Base-by-base conservation (phyloP, 2,329 filamentous ascomycete genomes). In the Madurella fahalii region DNA sequence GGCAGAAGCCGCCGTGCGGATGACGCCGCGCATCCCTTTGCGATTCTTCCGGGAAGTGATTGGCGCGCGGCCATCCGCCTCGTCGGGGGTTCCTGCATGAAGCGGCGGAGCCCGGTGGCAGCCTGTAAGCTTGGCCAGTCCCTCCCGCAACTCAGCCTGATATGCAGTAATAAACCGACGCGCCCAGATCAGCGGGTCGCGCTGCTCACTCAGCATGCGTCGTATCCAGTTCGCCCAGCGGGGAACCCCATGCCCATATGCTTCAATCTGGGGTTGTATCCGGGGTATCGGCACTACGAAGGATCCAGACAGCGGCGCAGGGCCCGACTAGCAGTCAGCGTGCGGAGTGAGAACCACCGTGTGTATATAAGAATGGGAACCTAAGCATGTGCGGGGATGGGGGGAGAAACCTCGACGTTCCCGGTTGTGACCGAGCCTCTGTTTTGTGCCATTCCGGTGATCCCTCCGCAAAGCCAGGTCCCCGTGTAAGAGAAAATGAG, bases 261-360 rank as follows among this genome's bases (percentile, higher is more conserved):
- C 43, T 43, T 45, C 53, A 61, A 60, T 60, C 49, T 60, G 54
- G 57, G 54, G 54, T 51, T 52, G 56, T 53, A 60, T 58, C 59
- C 53, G 58, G 58, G 53, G 53, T 54, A 42, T 56, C 53, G 53
- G 53, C 48, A 55, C 47, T 40, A 49, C 46, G 34, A 53, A 49
- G 52, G 47, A 53, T 42, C 25, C 52, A 25, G n/a, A 39, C 16
- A 42, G 30, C n/a, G 18, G 44, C 13, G 44, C 47, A 18, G 39
- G 49, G 45, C 34, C 47, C 40, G 46, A 31, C 34, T 34, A 31
- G 32, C 31, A 41, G 25, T 7, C 13, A 46, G 25, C 18, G 37
- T 58, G 47, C 55, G 49, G 52, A 40, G 47, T 45, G 25, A 25
- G 25, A 7, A 25, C 25, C 25, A 7, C 25, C 25, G 25, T 25